These are phyloP conservation scores for Beauveria varroae DNA, from an alignment of 2,329 filamentous ascomycete genomes.

Conservation along the genomic window DNA sequence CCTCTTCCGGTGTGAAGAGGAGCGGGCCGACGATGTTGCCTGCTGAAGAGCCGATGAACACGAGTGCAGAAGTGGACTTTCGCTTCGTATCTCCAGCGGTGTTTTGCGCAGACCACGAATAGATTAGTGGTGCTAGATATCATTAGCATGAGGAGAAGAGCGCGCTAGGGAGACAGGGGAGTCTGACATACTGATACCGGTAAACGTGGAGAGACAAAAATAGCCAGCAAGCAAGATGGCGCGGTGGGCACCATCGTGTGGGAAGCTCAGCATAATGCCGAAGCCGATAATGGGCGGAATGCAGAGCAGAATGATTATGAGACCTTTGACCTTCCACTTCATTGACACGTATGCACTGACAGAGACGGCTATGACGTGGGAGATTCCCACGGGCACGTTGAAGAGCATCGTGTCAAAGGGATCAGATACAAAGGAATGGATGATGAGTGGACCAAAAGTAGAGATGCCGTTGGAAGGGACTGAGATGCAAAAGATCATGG, in stretches of 20 bases:
- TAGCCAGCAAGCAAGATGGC: constrained; percentile 47
- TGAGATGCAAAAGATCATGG: constrained; percentile 47
- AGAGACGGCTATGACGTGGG: constrained; percentile 52
- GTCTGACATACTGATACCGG: constrained; percentile 25
- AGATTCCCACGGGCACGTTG: constrained; percentile 53
- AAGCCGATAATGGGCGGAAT: constrained; percentile 51
- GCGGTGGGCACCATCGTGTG: constrained; percentile 37
- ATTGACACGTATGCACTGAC: constrained; percentile 50
- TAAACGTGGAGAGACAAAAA: constrained; percentile 52
- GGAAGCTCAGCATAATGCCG: constrained; percentile 42
- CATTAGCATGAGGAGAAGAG: constrained; percentile 32
- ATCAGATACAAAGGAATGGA: constrained; percentile 50
- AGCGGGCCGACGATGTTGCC: constrained; percentile 62
- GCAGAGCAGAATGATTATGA: constrained; percentile 46
- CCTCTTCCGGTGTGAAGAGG: constrained; percentile 50
- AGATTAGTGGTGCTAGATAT: constrained; percentile 44
- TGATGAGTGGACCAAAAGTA: constrained; percentile 53
- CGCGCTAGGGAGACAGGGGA: constrained; percentile 38
- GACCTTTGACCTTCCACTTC: constrained; percentile 46
- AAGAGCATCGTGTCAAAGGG: constrained; percentile 51
- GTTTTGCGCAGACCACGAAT: constrained; percentile 54
- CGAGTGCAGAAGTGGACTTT: constrained; percentile 55
- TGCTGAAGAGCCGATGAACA: constrained; percentile 58
- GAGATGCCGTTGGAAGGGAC: constrained; percentile 50
- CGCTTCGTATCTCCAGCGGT: constrained; percentile 64